Conservation (phyloP, 2,329 filamentous ascomycete species). For the Ophiostoma triangulosporum region DNA sequence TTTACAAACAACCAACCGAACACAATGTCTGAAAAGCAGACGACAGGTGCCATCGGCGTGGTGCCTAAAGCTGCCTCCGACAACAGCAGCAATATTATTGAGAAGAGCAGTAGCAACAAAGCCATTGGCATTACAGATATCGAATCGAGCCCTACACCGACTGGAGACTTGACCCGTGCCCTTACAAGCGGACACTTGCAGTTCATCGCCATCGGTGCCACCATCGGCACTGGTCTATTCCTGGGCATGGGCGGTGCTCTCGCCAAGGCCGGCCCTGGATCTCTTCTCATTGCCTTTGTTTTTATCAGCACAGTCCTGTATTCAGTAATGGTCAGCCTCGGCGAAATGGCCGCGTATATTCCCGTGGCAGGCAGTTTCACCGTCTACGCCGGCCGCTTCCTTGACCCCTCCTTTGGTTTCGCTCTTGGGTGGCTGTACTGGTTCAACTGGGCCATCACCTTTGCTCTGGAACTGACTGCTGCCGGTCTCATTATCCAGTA, state of each 20-base stretch:
- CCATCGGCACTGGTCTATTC: conserved; percentile 45
- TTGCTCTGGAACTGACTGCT: conserved; percentile 54
- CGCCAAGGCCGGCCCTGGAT: conserved; percentile 22
- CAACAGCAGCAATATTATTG: not conserved
- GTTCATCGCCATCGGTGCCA: conserved; percentile 44
- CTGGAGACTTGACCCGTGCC: conserved; percentile 29
- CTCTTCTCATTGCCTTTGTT: conserved; percentile 41
- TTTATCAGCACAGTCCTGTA: conserved; percentile 51
- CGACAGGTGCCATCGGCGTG: not conserved
- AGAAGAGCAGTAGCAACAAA: conserved; percentile 3
- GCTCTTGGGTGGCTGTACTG: conserved; percentile 33
- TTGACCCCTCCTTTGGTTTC: conserved; percentile 52
- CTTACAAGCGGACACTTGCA: conserved; percentile 43
- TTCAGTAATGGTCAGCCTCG: conserved; percentile 46
- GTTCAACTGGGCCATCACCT: conserved; percentile 40
- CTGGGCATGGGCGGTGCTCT: conserved; percentile 45
- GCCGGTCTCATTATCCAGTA: not conserved
- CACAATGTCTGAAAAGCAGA: conserved; percentile 1
- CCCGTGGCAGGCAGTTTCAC: conserved; percentile 51
- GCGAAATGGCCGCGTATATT: conserved; percentile 51
- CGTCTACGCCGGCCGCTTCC: conserved; percentile 50
- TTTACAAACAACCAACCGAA: not conserved
- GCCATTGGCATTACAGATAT: not conserved
- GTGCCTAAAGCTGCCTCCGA: not conserved
- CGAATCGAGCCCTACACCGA: conserved; percentile 16